Base-by-base conservation (phyloP, 129 eudicot species). In the Artemisia annua region DNA sequence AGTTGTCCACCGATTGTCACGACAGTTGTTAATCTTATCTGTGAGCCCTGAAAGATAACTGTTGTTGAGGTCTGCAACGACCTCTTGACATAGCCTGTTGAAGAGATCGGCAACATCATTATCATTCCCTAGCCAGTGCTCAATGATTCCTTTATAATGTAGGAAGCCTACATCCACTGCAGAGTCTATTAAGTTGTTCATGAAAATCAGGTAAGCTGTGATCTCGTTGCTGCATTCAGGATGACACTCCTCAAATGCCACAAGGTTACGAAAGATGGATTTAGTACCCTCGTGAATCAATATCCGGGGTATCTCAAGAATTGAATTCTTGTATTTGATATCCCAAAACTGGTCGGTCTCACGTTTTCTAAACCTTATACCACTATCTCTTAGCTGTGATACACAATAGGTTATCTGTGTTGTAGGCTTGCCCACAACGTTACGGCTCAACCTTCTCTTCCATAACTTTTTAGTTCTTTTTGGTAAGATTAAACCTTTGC, bases 121-220 rank as follows among this genome's bases (percentile, higher is more conserved):
- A 64, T 91, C 89, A 48, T 82, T 87, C 6, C 91, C 95, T 8
- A 87, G 85, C 95, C 97, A 85, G 22, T 87, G 91, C 86, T 91
- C 95, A 11, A 91, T 73, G 18, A 90, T 90, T 64, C 97, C 97
- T 67, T 85, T 63, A 51, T 87, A 83, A 57, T 90, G 87, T 2
- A 90, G 78, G 77, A 83, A 83, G 11, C 78, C 79, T 16, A 90
- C 97, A 20, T 90, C 97, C 2, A 28, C 79, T 12, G 87, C 80
- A 3, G 91, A 77, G 57, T 87, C 81, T 15, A 88, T 85, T 70
- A 85, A 66, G 70, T 88, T 85, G 61, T 88, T 89, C 90, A 88
- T 83, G 76, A 88, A 88, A 8, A 88, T 81, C 32, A 85, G 82
- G 16, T 88, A 87, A 44, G 95, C 79, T 1, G 95, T 88, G 46